Conservation (phyloP, 2,329 filamentous ascomycete species). For the Exophiala sp. region DNA sequence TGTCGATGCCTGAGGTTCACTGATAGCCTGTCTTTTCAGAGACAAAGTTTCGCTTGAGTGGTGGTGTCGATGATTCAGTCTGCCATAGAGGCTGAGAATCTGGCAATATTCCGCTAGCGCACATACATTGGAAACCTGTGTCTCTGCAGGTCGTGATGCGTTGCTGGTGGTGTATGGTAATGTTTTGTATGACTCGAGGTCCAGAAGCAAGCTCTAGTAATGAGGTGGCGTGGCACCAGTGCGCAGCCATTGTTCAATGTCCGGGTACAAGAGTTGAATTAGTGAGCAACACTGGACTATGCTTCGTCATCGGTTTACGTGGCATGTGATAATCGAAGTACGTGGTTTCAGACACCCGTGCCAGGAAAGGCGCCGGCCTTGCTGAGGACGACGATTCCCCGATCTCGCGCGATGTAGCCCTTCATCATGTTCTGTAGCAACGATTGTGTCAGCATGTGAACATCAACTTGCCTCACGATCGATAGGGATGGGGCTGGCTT, state of each 20-base stretch:
- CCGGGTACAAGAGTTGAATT: too few relatives aligned
- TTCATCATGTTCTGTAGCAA: slow-evolving; percentile 81
- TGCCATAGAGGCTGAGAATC: too few relatives aligned
- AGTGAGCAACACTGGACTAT: background rate
- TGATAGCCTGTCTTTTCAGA: slow-evolving; percentile 11
- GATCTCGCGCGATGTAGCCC: slow-evolving; percentile 91
- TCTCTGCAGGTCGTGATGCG: too few relatives aligned
- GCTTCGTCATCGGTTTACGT: background rate
- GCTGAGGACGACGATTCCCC: slow-evolving; percentile 85
- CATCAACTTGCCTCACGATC: slow-evolving; percentile 14
- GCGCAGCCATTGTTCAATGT: too few relatives aligned
- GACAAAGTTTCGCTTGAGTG: background rate
- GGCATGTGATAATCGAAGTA: background rate
- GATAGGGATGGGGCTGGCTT: background rate
- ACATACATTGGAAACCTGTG: too few relatives aligned
- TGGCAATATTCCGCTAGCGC: too few relatives aligned
- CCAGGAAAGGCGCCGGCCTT: slow-evolving; percentile 88
- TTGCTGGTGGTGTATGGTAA: too few relatives aligned
- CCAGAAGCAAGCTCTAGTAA: too few relatives aligned
- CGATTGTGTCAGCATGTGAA: slow-evolving; percentile 9
- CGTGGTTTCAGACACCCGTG: slow-evolving; percentile 59
- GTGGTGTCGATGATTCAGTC: background rate
- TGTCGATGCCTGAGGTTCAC: background rate
- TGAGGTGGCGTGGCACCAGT: too few relatives aligned
- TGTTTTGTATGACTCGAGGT: too few relatives aligned